phyloP scores from a whole-genome alignment of 176 grass and related monocot species.

The Oryza glumipatula region DNA sequence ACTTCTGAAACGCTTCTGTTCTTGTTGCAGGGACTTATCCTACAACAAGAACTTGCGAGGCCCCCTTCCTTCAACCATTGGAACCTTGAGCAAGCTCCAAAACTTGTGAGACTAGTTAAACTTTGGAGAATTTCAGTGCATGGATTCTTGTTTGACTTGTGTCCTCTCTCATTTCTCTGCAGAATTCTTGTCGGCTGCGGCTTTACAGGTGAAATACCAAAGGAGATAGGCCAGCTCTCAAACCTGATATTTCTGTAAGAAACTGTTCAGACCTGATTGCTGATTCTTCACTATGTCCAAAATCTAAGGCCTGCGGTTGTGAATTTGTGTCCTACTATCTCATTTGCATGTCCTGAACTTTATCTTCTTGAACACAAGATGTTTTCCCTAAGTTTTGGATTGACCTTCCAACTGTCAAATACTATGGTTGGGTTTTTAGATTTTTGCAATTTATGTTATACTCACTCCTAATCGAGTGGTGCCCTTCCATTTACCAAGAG shows the following conservation, averaged over 20 bases:
- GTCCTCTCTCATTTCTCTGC: conserved; percentile 15
- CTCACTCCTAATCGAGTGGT: not conserved
- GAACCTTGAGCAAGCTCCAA: conserved; percentile 63
- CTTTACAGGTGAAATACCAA: conserved; percentile 78
- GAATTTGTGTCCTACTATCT: no score
- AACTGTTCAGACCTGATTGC: not conserved
- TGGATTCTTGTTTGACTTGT: conserved; percentile 10
- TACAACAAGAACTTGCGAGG: conserved; percentile 70
- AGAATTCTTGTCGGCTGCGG: conserved; percentile 85
- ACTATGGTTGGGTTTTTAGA: not conserved
- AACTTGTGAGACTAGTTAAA: conserved; percentile 56
- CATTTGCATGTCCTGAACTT: not conserved
- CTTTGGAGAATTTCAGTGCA: conserved; percentile 8
- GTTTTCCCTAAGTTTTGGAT: not conserved
- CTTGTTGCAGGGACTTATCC: conserved; percentile 73
- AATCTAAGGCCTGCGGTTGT: not conserved
- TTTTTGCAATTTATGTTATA: not conserved
- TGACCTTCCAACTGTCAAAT: conserved; percentile 1
- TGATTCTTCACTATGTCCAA: not conserved
- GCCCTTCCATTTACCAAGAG: not conserved
- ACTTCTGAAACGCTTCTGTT: not conserved
- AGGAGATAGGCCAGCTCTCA: conserved; percentile 67
- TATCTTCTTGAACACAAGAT: not conserved
- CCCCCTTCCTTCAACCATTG: conserved; percentile 58
- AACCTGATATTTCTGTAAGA: conserved; percentile 72